Percentiles rank a stretch among this genome's conserved stretches.
Conservation (phyloP, 768 basidiomycete species). For the Paxillus ammoniavirescens region DNA sequence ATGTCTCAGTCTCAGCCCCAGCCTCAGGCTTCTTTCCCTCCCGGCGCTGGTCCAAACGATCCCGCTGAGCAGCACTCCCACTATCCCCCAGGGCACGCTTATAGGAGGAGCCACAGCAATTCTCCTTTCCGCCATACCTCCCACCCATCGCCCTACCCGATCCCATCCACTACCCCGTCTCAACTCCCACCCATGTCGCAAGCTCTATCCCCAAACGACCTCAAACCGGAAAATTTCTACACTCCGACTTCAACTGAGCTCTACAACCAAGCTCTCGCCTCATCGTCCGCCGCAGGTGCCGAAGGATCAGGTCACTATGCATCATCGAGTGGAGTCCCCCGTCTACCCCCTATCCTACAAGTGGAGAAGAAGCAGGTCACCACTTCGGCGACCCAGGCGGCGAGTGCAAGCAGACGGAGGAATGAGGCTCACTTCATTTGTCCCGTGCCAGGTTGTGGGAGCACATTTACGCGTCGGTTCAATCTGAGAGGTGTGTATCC, state of each 20-base stretch:
- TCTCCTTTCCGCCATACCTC: constrained; percentile 38
- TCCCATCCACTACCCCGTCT: constrained; percentile 33
- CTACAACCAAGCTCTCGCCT: constrained; percentile 46
- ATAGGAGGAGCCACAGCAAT: constrained; percentile 31
- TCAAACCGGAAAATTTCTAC: constrained; percentile 48
- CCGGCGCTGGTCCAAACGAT: constrained; percentile 35
- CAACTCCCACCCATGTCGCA: constrained; percentile 28
- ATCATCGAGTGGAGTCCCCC: constrained; percentile 35
- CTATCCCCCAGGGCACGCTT: constrained; percentile 34
- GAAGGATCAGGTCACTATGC: constrained; percentile 31
- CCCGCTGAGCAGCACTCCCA: constrained; percentile 33
- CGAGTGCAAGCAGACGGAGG: constrained; percentile 83
- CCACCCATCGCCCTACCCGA: constrained; percentile 38
- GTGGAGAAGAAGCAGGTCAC: constrained; percentile 96
- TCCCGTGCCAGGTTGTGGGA: constrained; percentile 93
- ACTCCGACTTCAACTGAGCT: constrained; percentile 54
- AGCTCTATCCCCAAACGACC: constrained; percentile 18
- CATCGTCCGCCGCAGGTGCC: constrained; percentile 20
- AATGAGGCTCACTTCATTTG: constrained; percentile 93
- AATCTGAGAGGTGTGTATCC: constrained; percentile 68
- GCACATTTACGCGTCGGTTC: constrained; percentile 94
- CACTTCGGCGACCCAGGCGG: constrained; percentile 89
- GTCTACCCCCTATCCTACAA: constrained; percentile 81
- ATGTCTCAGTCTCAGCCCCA: constrained; percentile 33
- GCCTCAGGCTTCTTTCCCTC: constrained; percentile 35